Evolutionary conservation across 768 basidiomycete species (phyloP), one percentile per base, ranked within the genome.

Genomic region (Calocera viscosa): DNA sequence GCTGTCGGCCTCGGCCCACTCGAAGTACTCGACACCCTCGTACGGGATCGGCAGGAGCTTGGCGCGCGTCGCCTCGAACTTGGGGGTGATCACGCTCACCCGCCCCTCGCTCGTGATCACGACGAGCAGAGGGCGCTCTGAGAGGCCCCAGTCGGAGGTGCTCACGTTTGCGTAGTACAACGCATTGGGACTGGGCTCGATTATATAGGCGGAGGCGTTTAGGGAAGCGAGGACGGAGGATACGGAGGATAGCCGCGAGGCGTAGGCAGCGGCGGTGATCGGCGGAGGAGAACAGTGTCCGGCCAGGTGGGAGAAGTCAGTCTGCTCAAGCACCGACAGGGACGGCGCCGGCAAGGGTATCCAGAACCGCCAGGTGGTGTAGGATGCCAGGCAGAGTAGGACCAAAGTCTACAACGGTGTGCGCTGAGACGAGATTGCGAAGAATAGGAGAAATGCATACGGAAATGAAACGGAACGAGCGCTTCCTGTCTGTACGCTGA

Each of bases 71-170:
- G 81, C 81, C 74, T 94, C 90, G 69, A 94, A 94, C 68, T 80
- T 78, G 0, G 91, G 91, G 2, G 90, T 89, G 49, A 95, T 75
- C 65, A 94, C 73, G 1, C 81, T 80, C 38, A 92, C 71, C 22
- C 80, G 79, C 26, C 82, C 77, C 38, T 71, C 69, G 40, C 24
- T 22, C 5, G 82, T 80, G 47, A 93, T 71, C 66, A 89, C 79
- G 34, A 92, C 77, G 3, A 93, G 76, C 16, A 93, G 80, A 0
- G 90, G 91, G 1, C 91, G 82, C 76, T 94, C 91, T 11, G 88
- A 89, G 34, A 90, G 80, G 34, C 71, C 69, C 91, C 92, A 94
- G 24, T 81, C 72, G 8, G 80, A 68, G 3, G 70, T 72, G 14
- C 87, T 86, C 67, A 91, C 80, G 70, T 90, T 91, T n/a, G 80